Base-by-base conservation (phyloP, 2,329 filamentous ascomycete species). In the Fusarium clavum region DNA sequence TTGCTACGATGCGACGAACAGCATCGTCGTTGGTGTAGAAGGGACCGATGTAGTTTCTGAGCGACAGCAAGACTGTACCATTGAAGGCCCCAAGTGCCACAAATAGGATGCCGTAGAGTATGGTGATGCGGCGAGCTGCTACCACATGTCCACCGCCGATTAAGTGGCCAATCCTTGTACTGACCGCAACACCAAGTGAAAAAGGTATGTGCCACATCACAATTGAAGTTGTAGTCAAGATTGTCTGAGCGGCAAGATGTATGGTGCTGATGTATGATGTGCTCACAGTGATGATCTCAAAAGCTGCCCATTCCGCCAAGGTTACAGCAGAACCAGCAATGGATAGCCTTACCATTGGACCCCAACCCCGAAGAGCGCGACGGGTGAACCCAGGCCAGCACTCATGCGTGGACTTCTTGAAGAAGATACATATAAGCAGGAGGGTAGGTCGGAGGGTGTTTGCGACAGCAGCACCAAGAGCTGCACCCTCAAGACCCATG, bases 401-500 rank as follows among this genome's bases (percentile, higher is more conserved):
- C 14, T 69, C 34, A n/a, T 73, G 73, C 0, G 72, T 73, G 3
- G 61, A 46, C 34, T 80, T 78, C 8, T 82, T 82, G 61, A 82
- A 79, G 57, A 81, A 75, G 14, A 82, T 78, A 63, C 87, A 87
- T 2, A 82, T 32, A 24, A 84, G 77, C 2, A 88, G 79, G 4
- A 87, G 74, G 1, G 85, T 30, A 1, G 84, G 83, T 1, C 85
- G 81, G 5, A 87, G 76, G 38, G 83, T 81, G 57, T 87, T 85
- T 16, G 83, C 82, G 1, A 86, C 64, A 1, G 85, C 85, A 4
- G 81, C 81, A 14, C 83, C 84, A 3, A 87, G 75, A 0, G 86
- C 84, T 0, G 86, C 85, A 5, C 86, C 86, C 2, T 81, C 80
- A 8, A 88, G 82, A 0, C 84, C 83, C 81, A 85, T 81, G 2